Evolutionary conservation across 768 basidiomycete genomes (phyloP), one percentile per base, ranked within the genome.

Genomic region (Porphyrellus cyaneotinctus): DNA sequence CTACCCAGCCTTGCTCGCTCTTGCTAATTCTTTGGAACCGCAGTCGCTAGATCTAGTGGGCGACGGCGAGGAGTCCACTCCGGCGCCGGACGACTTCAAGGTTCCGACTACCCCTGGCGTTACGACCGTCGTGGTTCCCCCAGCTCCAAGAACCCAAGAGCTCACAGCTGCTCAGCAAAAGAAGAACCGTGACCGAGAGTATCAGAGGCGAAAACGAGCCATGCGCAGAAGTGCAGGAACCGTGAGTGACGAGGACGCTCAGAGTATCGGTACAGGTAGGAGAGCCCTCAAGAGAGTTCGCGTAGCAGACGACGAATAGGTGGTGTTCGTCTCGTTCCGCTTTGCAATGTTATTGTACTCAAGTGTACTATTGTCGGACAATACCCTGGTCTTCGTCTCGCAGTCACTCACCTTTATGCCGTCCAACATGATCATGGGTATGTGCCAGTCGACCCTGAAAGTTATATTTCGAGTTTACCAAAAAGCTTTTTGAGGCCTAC

Each of bases 121-220:
- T 32, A 88, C 87, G 4, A 91, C 88, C 6, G 86, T 91, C 35
- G 79, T 87, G 31, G 80, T 90, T 0, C 87, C 87, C 3, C 86
- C 88, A 20, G 87, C 88, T 6, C 78, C 86, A 17, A 75, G 82
- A 44, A 73, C 74, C 11, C 83, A 85, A 58, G 88, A 88, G 56
- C 70, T 86, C 20, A 80, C 81, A 8, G 78, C 85, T 12, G 85
- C 85, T 0, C 85, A 88, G 60, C 79, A 83, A 58, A 91, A 91
- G 70, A 86, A 85, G 69, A 72, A 82, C 43, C 75, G 88, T n/a
- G 89, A 91, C 62, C 77, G 85, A 54, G 87, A 90, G 59, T 91
- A 90, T 63, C 88, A 91, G 64, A 72, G 89, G 51, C 82, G 81
- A 69, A 90, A 89, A 63, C 78, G 88, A 20, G 87, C 87, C 14